phyloP scores from a whole-genome alignment of 768 basidiomycete species.

The Glaciozyma antarctica region DNA sequence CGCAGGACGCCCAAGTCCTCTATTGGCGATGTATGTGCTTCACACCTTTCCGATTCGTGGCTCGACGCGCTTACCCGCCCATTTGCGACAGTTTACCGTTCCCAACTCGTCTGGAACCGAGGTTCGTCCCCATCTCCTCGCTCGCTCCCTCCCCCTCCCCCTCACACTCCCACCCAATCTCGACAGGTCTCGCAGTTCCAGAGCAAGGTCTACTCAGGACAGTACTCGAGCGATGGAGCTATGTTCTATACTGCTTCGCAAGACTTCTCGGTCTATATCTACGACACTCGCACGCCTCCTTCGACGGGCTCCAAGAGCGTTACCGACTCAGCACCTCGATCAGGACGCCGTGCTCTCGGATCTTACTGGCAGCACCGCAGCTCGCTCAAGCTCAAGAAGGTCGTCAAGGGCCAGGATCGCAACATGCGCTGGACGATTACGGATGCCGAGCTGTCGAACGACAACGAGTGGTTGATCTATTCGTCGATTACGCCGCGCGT shows the following conservation, averaged over 20 bases:
- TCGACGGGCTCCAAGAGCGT: slow-evolving; percentile 20
- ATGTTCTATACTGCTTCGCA: slow-evolving; percentile 58
- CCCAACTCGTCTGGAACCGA: slow-evolving; percentile 57
- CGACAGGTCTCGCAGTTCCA: slow-evolving; percentile 63
- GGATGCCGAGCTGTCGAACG: slow-evolving; percentile 46
- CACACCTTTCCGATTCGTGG: no score
- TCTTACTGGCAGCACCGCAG: slow-evolving; percentile 44
- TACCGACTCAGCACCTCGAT: slow-evolving; percentile 3
- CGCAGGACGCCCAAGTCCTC: neutral
- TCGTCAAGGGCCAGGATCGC: slow-evolving; percentile 19
- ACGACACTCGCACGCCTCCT: slow-evolving; percentile 56
- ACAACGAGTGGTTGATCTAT: slow-evolving; percentile 62
- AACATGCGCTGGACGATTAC: slow-evolving; percentile 80
- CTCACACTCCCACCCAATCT: neutral
- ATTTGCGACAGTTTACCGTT: slow-evolving; percentile 50
- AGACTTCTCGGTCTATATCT: slow-evolving; percentile 57
- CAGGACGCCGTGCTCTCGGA: slow-evolving; percentile 16
- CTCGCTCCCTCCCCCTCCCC: no score
- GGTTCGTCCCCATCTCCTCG: no score
- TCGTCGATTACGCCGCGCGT: slow-evolving; percentile 56
- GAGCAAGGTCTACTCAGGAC: slow-evolving; percentile 69
- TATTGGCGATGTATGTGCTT: slow-evolving; percentile 1
- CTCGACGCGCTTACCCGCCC: neutral
- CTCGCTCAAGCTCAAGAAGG: slow-evolving; percentile 48
- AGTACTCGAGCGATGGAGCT: slow-evolving; percentile 59